Base-by-base conservation (phyloP, 2,329 filamentous ascomycete genomes). In the Ploettnerulaceae sp. region DNA sequence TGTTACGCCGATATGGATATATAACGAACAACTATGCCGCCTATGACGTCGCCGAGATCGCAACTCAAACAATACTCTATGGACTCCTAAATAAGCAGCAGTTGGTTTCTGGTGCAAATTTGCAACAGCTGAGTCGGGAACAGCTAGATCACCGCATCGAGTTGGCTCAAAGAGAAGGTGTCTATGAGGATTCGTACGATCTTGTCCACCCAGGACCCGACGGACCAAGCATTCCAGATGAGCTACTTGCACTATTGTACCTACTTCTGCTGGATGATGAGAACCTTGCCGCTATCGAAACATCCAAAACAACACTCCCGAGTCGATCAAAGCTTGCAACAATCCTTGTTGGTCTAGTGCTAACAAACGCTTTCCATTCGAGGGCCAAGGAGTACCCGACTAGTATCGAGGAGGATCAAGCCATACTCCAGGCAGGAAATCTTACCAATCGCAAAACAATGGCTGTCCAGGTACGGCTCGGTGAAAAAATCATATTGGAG, bases 1-100 rank as follows among this genome's bases (percentile, higher is more conserved):
- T 86, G 3, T 69, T 86, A 14, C 70, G 83, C 17, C 69, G 82
- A 34, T 86, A 86, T 59, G 83, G 83, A 12, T 86, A 84, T 58
- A 71, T 82, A 36, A 83, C 81, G 0, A 69, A 77, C 25, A 79
- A 80, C 53, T 84, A 86, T 58, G 67, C 76, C 5, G 65, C 71
- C 39, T 82, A 80, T 62, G 82, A 86, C 57, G 81, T 86, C 2
- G 76, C 77, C 3, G 83, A 87, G 59, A 64, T 86, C 6, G 67
- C 77, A 3, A 67, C 76, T 38, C 66, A 71, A 1, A 59, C 73
- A 11, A 69, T 86, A 26, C 60, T 68, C 28, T 47, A 49, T 7
- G 18, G 47, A 6, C 54, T 63, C 12, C 36, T 47, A 7, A 36
- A 29, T 3, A 12, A 31, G 6, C 29, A 41, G 4, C 14, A n/a